These are phyloP conservation scores for Alternaria sp. DNA, from an alignment of 2,329 filamentous ascomycete genomes.

Conservation along the genomic window DNA sequence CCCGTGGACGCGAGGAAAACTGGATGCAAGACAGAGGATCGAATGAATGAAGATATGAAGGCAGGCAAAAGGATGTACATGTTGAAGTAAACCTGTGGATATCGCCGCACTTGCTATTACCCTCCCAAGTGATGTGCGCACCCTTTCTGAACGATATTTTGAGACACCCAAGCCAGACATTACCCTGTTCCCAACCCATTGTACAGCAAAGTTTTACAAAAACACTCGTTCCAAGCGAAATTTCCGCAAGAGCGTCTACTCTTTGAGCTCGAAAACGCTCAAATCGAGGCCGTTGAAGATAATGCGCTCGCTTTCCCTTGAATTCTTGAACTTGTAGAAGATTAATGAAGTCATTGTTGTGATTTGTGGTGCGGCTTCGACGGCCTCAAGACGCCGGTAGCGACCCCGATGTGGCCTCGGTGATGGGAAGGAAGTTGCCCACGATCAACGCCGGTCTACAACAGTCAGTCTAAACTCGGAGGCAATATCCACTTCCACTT, in stretches of 20 bases:
- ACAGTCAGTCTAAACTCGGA: slow-evolving; percentile 37
- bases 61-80: neutral
- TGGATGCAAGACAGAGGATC: neutral
- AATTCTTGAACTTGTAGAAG: slow-evolving; percentile 99
- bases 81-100: neutral
- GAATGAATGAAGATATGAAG: neutral
- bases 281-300: slow-evolving; percentile 98
- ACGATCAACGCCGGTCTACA: slow-evolving; percentile 84
- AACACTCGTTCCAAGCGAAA: neutral
- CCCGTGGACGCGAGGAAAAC: neutral
- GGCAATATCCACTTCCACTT: slow-evolving; percentile 52
- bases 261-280: slow-evolving; percentile 97
- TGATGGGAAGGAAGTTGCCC: slow-evolving; percentile 93
- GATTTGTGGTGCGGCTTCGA: slow-evolving; percentile 9
- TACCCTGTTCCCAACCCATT: neutral
- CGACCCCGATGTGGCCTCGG: slow-evolving; percentile 49
- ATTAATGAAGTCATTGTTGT: slow-evolving; percentile 85
- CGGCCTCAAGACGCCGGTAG: slow-evolving; percentile 16
- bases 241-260: slow-evolving; percentile 67
- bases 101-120: neutral
- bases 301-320: slow-evolving; percentile 91
- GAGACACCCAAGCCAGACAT: neutral
- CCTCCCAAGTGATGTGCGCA: neutral
- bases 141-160: neutral
- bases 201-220: neutral